Percentiles rank a stretch among this genome's conserved stretches.
phyloP scores from a whole-genome alignment of 306 rosid genomes.

The Fragaria iinumae region DNA sequence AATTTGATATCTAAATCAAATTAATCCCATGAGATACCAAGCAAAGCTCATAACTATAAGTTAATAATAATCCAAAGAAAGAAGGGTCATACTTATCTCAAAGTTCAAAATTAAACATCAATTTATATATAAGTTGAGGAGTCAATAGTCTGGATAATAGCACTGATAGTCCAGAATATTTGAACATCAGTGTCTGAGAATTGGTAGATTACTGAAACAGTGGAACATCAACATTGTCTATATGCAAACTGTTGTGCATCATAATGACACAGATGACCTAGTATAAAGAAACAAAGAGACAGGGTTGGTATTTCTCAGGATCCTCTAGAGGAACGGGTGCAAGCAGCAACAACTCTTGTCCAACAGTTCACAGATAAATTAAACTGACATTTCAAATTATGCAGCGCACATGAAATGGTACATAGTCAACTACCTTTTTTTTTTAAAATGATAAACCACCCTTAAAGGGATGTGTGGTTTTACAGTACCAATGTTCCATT shows the following conservation, averaged over 20 bases:
- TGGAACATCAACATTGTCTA: neutral
- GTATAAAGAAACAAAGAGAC: neutral
- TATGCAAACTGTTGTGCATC: neutral
- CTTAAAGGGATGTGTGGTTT: neutral
- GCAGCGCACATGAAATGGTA: neutral
- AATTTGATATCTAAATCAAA: neutral
- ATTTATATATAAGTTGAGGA: neutral
- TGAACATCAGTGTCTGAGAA: neutral
- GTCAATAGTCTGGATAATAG: neutral
- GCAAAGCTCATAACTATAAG: neutral
- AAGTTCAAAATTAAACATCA: neutral
- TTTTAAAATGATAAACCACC: slow-evolving; percentile 2
- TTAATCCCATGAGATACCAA: slow-evolving; percentile 6
- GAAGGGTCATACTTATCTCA: neutral
- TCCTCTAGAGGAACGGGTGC: neutral
- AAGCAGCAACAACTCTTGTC: neutral
- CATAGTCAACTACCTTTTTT: too few species aligned
- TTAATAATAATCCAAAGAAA: neutral
- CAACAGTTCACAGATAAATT: neutral
- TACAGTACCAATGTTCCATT: neutral
- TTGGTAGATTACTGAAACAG: neutral
- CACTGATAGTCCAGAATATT: neutral
- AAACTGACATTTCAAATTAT: neutral
- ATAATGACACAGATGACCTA: neutral
- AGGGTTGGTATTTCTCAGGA: neutral